phyloP scores from a whole-genome alignment of 1,139 yeast species.

The Casaregolazyma lundiana region DNA sequence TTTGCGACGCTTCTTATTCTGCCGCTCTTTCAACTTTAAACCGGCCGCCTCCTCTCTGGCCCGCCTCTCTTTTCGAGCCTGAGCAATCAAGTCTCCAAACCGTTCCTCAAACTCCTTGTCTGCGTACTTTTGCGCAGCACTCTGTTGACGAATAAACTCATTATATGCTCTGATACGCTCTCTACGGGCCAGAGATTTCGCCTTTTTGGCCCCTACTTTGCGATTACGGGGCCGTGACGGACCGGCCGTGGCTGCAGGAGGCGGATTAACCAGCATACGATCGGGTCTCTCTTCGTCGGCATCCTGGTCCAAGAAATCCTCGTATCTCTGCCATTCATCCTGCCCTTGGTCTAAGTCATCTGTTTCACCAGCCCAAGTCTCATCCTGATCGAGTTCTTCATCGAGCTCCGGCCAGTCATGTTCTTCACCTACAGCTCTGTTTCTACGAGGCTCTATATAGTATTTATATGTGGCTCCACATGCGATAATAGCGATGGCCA shows the following conservation, averaged over 20 bases:
- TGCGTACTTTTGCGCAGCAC: conserved; percentile 25
- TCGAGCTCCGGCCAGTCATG: conserved; percentile 7
- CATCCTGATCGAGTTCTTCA: conserved; percentile 11
- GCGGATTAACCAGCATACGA: conserved; percentile 16
- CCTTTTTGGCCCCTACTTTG: conserved; percentile 32
- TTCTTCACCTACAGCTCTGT: neutral
- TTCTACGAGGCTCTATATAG: conserved; percentile 3
- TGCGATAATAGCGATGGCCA: conserved; percentile 9
- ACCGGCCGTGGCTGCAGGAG: conserved; percentile 14
- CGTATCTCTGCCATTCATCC: conserved; percentile 11
- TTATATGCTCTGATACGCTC: conserved; percentile 32
- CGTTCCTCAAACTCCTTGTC: conserved; percentile 24
- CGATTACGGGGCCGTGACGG: conserved; percentile 14
- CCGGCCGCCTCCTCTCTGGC: conserved; percentile 23
- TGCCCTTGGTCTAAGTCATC: conserved; percentile 10
- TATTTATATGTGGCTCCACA: conserved; percentile 11
- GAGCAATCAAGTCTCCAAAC: conserved; percentile 30
- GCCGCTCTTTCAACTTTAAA: conserved; percentile 19
- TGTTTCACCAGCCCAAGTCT: conserved; percentile 11
- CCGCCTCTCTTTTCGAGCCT: conserved; percentile 23
- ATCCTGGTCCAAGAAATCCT: conserved; percentile 3
- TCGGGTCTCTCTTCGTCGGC: conserved; percentile 8
- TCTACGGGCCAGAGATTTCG: conserved; percentile 29
- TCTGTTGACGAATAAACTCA: conserved; percentile 30
- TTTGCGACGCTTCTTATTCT: conserved; percentile 18